Base-by-base conservation (phyloP, 2,329 filamentous ascomycete species). In the Neofusicoccum cordaticola region DNA sequence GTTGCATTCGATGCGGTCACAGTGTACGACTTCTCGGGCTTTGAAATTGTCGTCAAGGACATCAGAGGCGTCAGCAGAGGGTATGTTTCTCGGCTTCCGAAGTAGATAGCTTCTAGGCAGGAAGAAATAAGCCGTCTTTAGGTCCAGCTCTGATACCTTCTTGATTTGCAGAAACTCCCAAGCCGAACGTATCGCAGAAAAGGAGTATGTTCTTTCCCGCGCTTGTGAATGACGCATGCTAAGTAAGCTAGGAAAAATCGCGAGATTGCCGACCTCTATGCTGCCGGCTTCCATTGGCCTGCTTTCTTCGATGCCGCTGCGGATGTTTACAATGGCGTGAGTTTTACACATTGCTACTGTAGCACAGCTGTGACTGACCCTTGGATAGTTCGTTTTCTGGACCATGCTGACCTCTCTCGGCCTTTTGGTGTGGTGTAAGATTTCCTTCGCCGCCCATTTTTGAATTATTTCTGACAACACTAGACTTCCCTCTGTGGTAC, bases 21-120 rank as follows among this genome's bases (percentile, higher is more conserved):
- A 11, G 90, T 92, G 65, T 82, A 96, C 72, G 95, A 99, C 81
- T 99, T 98, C 81, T 85, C 88, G 68, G 87, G 89, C 63, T 91
- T 98, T 74, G 94, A 98, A 77, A 82, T 99, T 72, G 85, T 93
- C 70, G 84, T 99, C 69, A 92, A 87, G 82, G 94, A 98, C 81
- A 85, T 93, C 70, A 94, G 93, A 82, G 93, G 93, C 69, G 81
- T 89, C 75, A 95, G 91, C 84, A 93, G 94, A 91, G 93, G 94
- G 95, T 99, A 99, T 86, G 95, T 99, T 82, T 87, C 89, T 82
- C 90, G 90, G 90, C 93, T 97, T 86, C 94, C 94, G 71, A 92
- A 88, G 83, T 97, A 93, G 86, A 82, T 81, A 84, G 85, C 81
- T 82, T 62, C 45, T 67, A 68, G 68, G 68, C 74, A 76, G 62